Conservation (phyloP, 208 protist genomes). For the Phytomonas serpens region DNA sequence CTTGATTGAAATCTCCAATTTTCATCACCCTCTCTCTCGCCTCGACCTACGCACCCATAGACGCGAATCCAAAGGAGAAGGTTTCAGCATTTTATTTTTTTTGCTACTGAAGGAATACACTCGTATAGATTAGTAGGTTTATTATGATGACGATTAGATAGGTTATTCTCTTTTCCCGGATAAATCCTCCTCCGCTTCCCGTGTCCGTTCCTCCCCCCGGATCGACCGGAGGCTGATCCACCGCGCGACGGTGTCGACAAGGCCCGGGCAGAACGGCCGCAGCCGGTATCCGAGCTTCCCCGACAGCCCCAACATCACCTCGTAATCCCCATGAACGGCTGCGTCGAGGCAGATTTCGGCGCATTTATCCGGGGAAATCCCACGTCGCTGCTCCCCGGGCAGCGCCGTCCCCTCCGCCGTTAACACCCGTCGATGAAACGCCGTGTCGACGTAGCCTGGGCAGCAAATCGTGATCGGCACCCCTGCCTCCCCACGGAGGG, state of each 20-base stretch:
- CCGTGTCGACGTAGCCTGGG: slow-evolving; percentile 79
- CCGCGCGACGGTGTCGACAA: slow-evolving; percentile 63
- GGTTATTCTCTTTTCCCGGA: background rate
- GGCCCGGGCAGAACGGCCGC: slow-evolving; percentile 48
- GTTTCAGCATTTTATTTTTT: no score
- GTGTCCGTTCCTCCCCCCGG: slow-evolving; percentile 15
- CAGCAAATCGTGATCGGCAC: slow-evolving; percentile 75
- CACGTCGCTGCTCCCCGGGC: slow-evolving; percentile 21
- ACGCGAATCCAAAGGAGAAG: no score
- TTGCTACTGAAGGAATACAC: no score
- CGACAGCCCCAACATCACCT: slow-evolving; percentile 63
- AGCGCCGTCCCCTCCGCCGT: slow-evolving; percentile 21
- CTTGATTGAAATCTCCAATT: background rate
- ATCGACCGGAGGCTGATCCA: slow-evolving; percentile 67
- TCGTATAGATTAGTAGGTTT: slow-evolving; percentile 7
- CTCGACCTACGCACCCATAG: no score
- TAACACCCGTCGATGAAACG: slow-evolving; percentile 63
- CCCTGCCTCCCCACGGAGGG: slow-evolving; percentile 61
- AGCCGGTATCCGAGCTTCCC: slow-evolving; percentile 72
- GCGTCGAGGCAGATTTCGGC: slow-evolving; percentile 43
- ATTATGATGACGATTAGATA: background rate
- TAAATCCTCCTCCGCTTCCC: background rate
- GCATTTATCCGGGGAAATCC: slow-evolving; percentile 41
- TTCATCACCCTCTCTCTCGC: background rate
- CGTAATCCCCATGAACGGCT: slow-evolving; percentile 44